Evolutionary conservation across 2,329 filamentous ascomycete genomes (phyloP).

Genomic region (Colletotrichum sp.): DNA sequence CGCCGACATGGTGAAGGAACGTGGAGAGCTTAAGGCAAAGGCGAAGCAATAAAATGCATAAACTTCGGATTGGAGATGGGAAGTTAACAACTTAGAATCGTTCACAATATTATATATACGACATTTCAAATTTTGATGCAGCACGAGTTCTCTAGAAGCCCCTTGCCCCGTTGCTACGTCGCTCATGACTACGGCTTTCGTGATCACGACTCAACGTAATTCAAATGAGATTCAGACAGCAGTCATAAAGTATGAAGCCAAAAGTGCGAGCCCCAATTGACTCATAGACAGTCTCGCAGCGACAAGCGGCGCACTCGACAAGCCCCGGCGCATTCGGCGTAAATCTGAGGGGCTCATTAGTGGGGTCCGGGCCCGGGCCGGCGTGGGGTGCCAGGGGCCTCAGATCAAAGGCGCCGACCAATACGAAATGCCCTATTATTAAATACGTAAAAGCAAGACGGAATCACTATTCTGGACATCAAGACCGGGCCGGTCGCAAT

Average conservation of each 20-base stretch:
- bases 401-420: not conserved
- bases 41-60: not conserved
- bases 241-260: not conserved
- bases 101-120: not conserved
- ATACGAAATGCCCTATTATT: not conserved
- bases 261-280: not conserved
- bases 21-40: constrained; percentile 30
- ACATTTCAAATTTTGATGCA: not conserved
- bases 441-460: not conserved
- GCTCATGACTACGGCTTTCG: not conserved
- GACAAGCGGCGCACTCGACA: not conserved
- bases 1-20: constrained; percentile 34
- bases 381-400: not conserved
- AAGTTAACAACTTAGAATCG: not conserved
- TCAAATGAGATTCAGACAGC: not conserved
- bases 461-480: not conserved
- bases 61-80: too few relatives aligned
- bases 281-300: not conserved
- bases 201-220: not conserved
- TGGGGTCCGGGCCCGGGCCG: not conserved
- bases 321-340: not conserved
- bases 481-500: not conserved
- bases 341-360: not conserved
- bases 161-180: not conserved
- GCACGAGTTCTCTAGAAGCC: not conserved